Conservation (phyloP, 1,139 yeast genomes). For the Yamadazyma triangularis region DNA sequence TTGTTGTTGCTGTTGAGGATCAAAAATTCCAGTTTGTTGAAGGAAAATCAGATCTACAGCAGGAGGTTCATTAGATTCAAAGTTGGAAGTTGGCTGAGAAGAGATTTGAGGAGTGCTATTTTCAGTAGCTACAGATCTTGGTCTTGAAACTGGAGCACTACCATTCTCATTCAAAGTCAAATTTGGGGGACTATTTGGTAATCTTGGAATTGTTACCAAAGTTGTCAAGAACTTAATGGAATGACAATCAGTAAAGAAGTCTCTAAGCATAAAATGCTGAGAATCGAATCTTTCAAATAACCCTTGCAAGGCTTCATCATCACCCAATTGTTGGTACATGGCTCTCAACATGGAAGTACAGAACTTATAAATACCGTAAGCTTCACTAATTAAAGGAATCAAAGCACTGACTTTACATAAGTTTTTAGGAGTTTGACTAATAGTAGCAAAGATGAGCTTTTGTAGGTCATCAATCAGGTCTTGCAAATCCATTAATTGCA, state of each 20-base stretch:
- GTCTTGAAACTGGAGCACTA: constrained; percentile 34
- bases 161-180: constrained; percentile 45
- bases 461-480: constrained; percentile 81
- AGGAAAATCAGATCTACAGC: constrained; percentile 40
- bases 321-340: constrained; percentile 71
- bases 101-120: constrained; percentile 24
- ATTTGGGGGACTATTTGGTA: constrained; percentile 67
- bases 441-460: constrained; percentile 69
- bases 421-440: constrained; percentile 59
- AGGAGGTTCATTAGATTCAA: constrained; percentile 32
- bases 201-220: constrained; percentile 79
- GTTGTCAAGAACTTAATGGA: constrained; percentile 79
- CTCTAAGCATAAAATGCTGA: constrained; percentile 78
- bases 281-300: constrained; percentile 66
- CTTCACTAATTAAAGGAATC: constrained; percentile 89
- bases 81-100: constrained; percentile 31
- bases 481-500: constrained; percentile 83
- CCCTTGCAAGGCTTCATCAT: constrained; percentile 74
- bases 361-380: constrained; percentile 90
- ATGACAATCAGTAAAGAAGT: constrained; percentile 88
- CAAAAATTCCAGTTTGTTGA: constrained; percentile 46
- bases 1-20: no score
- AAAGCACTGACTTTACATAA: constrained; percentile 85
- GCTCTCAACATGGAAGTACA: constrained; percentile 89
- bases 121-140: constrained; percentile 25